Percentiles rank a stretch among this genome's conserved stretches.
These are phyloP conservation scores for Yarrowia yakushimensis DNA, from an alignment of 805 yeast genomes.

Conservation along the genomic window DNA sequence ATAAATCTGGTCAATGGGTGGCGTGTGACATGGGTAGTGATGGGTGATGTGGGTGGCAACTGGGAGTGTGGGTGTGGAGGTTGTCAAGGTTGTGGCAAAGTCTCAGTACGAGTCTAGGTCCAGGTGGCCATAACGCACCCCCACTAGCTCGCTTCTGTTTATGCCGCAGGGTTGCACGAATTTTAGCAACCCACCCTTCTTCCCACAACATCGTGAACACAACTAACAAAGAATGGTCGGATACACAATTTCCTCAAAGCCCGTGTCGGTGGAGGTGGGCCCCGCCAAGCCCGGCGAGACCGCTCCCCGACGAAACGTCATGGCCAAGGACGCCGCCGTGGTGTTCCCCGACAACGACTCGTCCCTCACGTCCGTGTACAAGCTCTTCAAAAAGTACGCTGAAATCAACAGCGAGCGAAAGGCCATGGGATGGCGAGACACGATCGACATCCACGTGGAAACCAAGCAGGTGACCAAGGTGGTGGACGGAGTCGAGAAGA, in stretches of 20 bases:
- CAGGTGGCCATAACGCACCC: no score
- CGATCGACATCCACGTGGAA: conserved; percentile 71
- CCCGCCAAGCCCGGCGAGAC: conserved; percentile 38
- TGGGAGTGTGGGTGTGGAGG: no score
- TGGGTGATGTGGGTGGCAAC: no score
- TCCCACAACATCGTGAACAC: no score
- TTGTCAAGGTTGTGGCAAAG: no score
- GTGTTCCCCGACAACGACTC: conserved; percentile 57
- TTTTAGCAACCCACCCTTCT: neutral
- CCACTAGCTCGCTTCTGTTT: no score
- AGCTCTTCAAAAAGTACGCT: conserved; percentile 61
- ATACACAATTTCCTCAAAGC: conserved; percentile 22
- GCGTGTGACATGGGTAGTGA: no score
- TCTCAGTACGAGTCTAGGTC: no score
- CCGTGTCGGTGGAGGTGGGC: conserved; percentile 37
- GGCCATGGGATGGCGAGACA: conserved; percentile 76
- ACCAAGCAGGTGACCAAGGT: conserved; percentile 67
- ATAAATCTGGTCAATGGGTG: no score
- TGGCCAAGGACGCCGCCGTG: conserved; percentile 42
- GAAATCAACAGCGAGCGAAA: conserved; percentile 50
- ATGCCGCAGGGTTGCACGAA: neutral
- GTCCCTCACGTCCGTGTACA: conserved; percentile 66
- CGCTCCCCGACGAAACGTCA: conserved; percentile 38
- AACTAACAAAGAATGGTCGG: conserved; percentile 7
- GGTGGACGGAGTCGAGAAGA: conserved; percentile 68